Evolutionary conservation across 441 rosid species (phyloP).

Genomic region (Croton setiger): DNA sequence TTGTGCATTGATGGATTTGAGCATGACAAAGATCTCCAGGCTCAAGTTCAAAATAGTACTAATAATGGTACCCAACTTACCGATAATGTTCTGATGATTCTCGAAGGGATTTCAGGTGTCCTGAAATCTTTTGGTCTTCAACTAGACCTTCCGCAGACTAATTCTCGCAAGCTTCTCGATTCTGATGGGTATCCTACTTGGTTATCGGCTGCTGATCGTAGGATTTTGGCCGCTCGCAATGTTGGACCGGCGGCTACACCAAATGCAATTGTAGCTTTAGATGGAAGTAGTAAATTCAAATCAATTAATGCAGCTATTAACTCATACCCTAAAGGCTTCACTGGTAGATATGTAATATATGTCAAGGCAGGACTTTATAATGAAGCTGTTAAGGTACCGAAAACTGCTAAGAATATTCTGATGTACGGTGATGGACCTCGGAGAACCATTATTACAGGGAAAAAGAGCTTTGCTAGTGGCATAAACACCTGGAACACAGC

Average conservation of each 20-base stretch:
- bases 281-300: slow-evolving; percentile 30
- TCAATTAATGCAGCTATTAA: slow-evolving; percentile 24
- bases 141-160: slow-evolving; percentile 13
- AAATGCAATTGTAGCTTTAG: slow-evolving; percentile 29
- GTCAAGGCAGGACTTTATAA: slow-evolving; percentile 30
- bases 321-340: slow-evolving; percentile 17
- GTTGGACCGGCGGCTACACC: slow-evolving; percentile 6
- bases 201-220: slow-evolving; percentile 27
- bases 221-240: slow-evolving; percentile 10
- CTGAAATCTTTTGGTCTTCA: slow-evolving; percentile 41
- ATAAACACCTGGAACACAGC: slow-evolving; percentile 33
- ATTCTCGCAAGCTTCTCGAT: slow-evolving; percentile 18
- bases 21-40: slow-evolving; percentile 23
- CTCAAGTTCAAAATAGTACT: slow-evolving; percentile 28
- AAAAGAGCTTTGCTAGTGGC: slow-evolving; percentile 29
- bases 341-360: slow-evolving; percentile 27
- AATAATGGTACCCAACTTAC: slow-evolving; percentile 41
- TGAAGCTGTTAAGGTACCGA: slow-evolving; percentile 24
- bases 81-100: slow-evolving; percentile 50
- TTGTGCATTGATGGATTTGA: slow-evolving; percentile 64
- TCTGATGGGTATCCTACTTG: slow-evolving; percentile 27
- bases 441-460: slow-evolving; percentile 30
- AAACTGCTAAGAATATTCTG: slow-evolving; percentile 19
- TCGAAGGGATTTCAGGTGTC: slow-evolving; percentile 34
- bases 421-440: slow-evolving; percentile 38